Evolutionary conservation across 257 asterid genomes (phyloP).

Genomic region (Capsicum pubescens): DNA sequence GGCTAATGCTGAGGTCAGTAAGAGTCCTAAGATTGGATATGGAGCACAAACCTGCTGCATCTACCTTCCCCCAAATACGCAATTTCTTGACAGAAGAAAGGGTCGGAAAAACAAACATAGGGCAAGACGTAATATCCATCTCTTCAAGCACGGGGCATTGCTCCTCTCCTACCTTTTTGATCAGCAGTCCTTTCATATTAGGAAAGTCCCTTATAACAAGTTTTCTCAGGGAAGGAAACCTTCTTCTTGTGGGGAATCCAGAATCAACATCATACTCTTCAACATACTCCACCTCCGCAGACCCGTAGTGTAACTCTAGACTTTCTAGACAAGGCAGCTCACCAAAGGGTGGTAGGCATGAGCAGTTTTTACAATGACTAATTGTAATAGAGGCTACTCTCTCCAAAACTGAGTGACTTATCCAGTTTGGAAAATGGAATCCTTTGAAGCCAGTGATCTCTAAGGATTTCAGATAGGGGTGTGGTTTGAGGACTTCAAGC

Average conservation of each 20-base stretch:
- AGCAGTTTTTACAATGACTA: neutral
- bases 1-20: no score
- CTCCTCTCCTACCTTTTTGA: neutral
- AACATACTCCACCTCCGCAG: neutral
- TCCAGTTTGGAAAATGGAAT: constrained; percentile 36
- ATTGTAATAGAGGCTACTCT: neutral
- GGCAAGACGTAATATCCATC: neutral
- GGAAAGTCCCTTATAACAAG: neutral
- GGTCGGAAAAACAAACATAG: constrained; percentile 1
- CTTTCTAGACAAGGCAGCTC: constrained; percentile 29
- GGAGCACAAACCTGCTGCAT: no score
- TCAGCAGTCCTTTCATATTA: constrained; percentile 34
- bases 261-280: neutral
- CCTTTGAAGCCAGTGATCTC: constrained; percentile 27
- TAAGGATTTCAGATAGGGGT: constrained; percentile 13
- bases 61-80: neutral
- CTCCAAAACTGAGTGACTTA: constrained; percentile 25
- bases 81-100: neutral
- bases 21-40: no score
- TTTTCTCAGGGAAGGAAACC: constrained; percentile 25
- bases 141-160: constrained; percentile 31
- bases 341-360: constrained; percentile 34
- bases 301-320: neutral
- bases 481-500: constrained; percentile 38
- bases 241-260: neutral